phyloP scores from a whole-genome alignment of 176 grass and related monocot species.

The Melocanna baccifera region DNA sequence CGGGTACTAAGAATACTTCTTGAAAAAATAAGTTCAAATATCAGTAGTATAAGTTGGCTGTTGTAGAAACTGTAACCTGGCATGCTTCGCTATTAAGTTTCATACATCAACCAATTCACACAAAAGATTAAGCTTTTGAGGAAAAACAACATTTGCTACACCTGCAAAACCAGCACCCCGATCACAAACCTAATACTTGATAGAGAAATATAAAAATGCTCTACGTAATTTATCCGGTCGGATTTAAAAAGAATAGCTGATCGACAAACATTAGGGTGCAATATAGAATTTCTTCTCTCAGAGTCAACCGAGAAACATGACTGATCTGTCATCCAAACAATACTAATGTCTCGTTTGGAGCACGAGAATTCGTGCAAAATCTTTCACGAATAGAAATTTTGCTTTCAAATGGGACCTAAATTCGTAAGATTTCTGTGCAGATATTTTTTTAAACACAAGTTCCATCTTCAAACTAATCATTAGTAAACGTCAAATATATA shows the following conservation, averaged over 20 bases:
- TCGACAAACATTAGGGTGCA: not conserved
- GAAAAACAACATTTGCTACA: not conserved
- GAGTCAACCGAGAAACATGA: not conserved
- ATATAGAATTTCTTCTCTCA: not conserved
- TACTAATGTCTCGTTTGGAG: not conserved
- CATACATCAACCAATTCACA: accelerated
- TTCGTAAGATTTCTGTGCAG: not conserved
- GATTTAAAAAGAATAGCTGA: not conserved
- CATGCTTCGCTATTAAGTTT: not conserved
- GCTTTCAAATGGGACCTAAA: not conserved
- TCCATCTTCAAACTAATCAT: not conserved
- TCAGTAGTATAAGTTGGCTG: not conserved
- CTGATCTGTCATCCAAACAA: not conserved
- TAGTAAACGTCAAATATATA: not conserved
- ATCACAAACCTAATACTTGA: not conserved
- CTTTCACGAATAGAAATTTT: not conserved
- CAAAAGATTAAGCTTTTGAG: not conserved
- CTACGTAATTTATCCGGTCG: not conserved
- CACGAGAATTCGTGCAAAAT: not conserved
- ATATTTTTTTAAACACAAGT: not conserved
- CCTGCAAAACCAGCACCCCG: not conserved
- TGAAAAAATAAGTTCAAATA: not conserved
- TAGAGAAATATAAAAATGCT: not conserved
- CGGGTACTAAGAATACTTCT: not conserved
- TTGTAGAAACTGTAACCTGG: not conserved